A percentile compares a stretch with the other conserved stretches of the same genome.
phyloP scores from a whole-genome alignment of 768 basidiomycete species.

The Heimioporus sp. region DNA sequence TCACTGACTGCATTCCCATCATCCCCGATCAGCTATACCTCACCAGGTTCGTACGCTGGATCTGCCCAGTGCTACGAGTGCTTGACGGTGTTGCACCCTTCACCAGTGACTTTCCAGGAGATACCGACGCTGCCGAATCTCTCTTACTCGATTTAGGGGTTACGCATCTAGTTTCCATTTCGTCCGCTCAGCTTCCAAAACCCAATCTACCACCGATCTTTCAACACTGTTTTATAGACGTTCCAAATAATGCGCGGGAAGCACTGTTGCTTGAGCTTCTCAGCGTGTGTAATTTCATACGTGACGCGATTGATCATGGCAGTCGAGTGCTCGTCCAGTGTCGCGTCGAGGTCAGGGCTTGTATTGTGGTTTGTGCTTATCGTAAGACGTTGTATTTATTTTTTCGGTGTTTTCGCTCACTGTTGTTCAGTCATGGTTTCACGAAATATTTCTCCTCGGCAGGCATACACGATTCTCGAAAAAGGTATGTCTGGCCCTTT shows the following conservation, averaged over 20 bases:
- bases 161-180: slow-evolving; percentile 54
- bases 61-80: background rate
- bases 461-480: slow-evolving; percentile 42
- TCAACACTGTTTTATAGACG: slow-evolving; percentile 42
- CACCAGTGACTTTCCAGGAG: slow-evolving; percentile 54
- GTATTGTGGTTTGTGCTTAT: slow-evolving; percentile 51
- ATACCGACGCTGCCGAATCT: slow-evolving; percentile 46
- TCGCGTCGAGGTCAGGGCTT: slow-evolving; percentile 51
- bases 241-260: slow-evolving; percentile 38
- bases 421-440: slow-evolving; percentile 45
- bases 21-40: slow-evolving; percentile 49
- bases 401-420: background rate
- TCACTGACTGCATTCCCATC: slow-evolving; percentile 52
- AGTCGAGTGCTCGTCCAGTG: slow-evolving; percentile 56
- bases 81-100: background rate
- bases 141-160: slow-evolving; percentile 50
- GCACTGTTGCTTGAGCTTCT: slow-evolving; percentile 46
- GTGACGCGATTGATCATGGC: slow-evolving; percentile 37
- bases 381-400: slow-evolving; percentile 28
- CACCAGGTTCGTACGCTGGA: slow-evolving; percentile 39
- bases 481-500: slow-evolving; percentile 33
- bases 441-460: slow-evolving; percentile 35
- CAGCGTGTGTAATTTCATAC: slow-evolving; percentile 45
- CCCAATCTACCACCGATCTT: slow-evolving; percentile 30
- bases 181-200: slow-evolving; percentile 46